Evolutionary conservation across 2,329 filamentous ascomycete genomes (phyloP), one percentile per base, ranked within the genome.

Genomic region (Alternaria incomplexa): DNA sequence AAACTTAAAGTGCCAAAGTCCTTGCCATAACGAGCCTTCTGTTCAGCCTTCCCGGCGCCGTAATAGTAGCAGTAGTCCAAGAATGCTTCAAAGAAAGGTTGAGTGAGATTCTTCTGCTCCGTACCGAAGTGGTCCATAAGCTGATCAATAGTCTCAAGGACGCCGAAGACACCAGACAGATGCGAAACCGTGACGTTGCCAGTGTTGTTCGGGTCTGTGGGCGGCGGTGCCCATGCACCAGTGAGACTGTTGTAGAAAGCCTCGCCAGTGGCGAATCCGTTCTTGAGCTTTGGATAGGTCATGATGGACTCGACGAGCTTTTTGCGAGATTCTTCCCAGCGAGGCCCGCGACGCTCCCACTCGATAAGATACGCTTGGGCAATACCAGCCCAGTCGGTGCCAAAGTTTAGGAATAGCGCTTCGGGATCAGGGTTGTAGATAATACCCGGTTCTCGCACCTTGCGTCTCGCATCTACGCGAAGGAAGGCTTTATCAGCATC

Each of bases 51-150:
- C 0, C 80, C 69, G 0, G 85, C 87, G 9, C 81, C 80, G 68
- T 87, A 89, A 75, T 87, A 88, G 71, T 84, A 85, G 70, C 86
- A 87, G 75, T 89, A 89, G 53, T 89, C 87, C 2, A 88, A 76
- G 83, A 86, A 89, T 0, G 83, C 85, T 7, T 84, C 73, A 52
- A 85, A 80, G 71, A 89, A 88, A 0, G 82, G 82, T 9, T 79
- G 68, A 0, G 86, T 85, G 3, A 84, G 81, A 1, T 81, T 78
- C 3, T 80, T 82, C 13, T 81, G 56, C 11, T 63, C 55, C 2
- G 56, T 4, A 6, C 71, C 71, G n/a, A 73, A 83, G 69, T 85
- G 83, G 48, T 86, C 82, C 3, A 86, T 78, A 2, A 88, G 68
- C 64, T 89, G 87, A 0, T 87, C 84, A 9, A 87, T 79, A 2